Percentiles rank a stretch among this genome's conserved stretches.
Evolutionary conservation across 495 filamentous ascomycete genomes (phyloP).

Genomic region (Talaromyces stipitatus): DNA sequence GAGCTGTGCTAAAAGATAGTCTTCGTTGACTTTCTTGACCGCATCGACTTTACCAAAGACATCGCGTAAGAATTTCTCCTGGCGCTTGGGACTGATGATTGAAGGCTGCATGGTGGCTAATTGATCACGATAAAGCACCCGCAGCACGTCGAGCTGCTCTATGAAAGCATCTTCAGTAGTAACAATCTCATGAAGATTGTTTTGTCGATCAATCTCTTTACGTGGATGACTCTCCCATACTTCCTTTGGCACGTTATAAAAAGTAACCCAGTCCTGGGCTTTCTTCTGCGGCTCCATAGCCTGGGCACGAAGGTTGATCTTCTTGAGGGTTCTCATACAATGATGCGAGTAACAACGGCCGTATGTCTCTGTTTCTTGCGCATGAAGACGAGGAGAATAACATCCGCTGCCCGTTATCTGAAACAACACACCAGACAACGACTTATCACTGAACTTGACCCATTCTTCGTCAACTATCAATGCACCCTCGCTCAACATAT

Average conservation of each 20-base stretch:
- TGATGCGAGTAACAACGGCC: constrained; percentile 90
- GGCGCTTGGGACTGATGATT: constrained; percentile 67
- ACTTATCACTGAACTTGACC: constrained; percentile 79
- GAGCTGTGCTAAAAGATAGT: constrained; percentile 87
- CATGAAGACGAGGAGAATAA: constrained; percentile 78
- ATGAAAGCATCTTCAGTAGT: constrained; percentile 89
- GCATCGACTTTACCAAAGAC: constrained; percentile 89
- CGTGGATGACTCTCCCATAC: constrained; percentile 57
- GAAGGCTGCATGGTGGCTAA: constrained; percentile 65
- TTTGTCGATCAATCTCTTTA: constrained; percentile 90
- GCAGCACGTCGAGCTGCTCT: constrained; percentile 75
- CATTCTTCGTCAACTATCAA: constrained; percentile 91
- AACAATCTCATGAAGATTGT: constrained; percentile 92
- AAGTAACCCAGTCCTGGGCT: constrained; percentile 80
- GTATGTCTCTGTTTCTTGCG: constrained; percentile 50
- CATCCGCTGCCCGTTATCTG: constrained; percentile 91
- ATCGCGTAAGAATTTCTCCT: constrained; percentile 68
- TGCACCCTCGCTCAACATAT: constrained; percentile 73
- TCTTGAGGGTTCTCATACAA: constrained; percentile 89
- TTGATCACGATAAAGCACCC: constrained; percentile 78
- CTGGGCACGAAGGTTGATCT: constrained; percentile 74
- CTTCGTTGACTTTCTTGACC: constrained; percentile 87
- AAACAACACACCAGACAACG: constrained; percentile 79
- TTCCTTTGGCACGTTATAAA: constrained; percentile 80
- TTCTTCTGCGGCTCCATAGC: constrained; percentile 61